Percentiles rank a stretch among this genome's conserved stretches.
phyloP scores from a whole-genome alignment of 306 rosid species.

The Cajanus cajan region DNA sequence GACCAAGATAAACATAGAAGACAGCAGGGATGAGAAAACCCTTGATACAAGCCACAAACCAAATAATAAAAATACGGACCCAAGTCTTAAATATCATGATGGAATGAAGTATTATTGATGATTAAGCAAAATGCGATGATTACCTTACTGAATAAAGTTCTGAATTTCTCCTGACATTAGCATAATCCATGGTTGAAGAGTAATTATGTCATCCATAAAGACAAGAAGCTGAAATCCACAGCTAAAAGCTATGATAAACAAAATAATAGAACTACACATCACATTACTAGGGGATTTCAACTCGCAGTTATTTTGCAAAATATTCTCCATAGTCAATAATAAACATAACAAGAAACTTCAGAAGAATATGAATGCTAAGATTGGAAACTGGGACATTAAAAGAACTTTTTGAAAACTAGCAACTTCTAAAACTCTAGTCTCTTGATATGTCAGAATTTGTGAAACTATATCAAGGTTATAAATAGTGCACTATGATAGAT shows the following conservation, averaged over 20 bases:
- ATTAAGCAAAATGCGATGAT: constrained; percentile 14
- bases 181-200: constrained; percentile 1
- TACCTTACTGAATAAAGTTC: constrained; percentile 30
- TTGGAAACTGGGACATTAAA: constrained; percentile 10
- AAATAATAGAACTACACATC: constrained; percentile 1
- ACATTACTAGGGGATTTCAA: constrained; percentile 8
- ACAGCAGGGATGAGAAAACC: neutral
- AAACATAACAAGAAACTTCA: neutral
- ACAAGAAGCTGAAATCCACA: constrained; percentile 25
- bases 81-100: neutral
- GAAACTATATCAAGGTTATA: neutral
- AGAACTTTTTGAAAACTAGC: constrained; percentile 8
- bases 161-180: constrained; percentile 27
- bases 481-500: neutral
- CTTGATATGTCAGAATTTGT: constrained; percentile 6
- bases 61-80: neutral
- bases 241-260: constrained; percentile 27
- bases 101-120: constrained; percentile 8
- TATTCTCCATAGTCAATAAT: constrained; percentile 2
- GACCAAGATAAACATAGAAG: neutral
- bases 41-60: constrained; percentile 3
- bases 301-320: constrained; percentile 2
- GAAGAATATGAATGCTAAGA: constrained; percentile 1
- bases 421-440: constrained; percentile 8
- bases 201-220: constrained; percentile 22